Conservation (phyloP, 495 filamentous ascomycete species). For the Echria macrotheca region DNA sequence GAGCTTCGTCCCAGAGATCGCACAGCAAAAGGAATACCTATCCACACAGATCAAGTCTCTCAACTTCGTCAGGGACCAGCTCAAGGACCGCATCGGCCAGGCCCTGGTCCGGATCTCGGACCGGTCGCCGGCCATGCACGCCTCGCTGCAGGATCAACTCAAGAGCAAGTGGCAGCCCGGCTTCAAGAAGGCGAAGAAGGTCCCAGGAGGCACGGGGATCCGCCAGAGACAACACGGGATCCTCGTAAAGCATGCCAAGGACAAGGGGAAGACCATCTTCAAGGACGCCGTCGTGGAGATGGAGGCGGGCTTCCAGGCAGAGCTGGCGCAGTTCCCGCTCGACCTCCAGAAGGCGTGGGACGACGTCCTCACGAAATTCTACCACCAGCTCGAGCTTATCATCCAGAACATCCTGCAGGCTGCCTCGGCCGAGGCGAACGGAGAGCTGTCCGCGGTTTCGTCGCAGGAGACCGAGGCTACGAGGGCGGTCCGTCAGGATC, state of each 20-base stretch:
- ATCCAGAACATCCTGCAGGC: slow-evolving; percentile 8
- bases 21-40: background rate
- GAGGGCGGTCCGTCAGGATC: too few relatives aligned
- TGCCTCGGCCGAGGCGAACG: background rate
- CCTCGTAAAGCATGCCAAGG: background rate
- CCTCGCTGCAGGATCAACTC: background rate
- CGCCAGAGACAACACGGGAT: background rate
- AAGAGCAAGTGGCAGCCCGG: background rate
- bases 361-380: background rate
- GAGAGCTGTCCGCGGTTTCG: background rate
- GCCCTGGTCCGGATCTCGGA: background rate
- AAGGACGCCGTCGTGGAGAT: background rate
- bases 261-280: background rate
- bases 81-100: background rate
- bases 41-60: background rate
- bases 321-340: background rate
- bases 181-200: slow-evolving; percentile 5
- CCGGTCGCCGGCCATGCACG: background rate
- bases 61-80: background rate
- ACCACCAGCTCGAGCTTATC: background rate
- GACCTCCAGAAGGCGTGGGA: background rate
- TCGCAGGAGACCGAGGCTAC: too few relatives aligned
- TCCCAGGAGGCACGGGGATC: background rate
- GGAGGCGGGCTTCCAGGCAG: background rate
- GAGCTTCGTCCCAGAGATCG: background rate